Evolutionary conservation across 192 early-diverging fungal genomes (phyloP).

Genomic region (Rhizophagus clarus): DNA sequence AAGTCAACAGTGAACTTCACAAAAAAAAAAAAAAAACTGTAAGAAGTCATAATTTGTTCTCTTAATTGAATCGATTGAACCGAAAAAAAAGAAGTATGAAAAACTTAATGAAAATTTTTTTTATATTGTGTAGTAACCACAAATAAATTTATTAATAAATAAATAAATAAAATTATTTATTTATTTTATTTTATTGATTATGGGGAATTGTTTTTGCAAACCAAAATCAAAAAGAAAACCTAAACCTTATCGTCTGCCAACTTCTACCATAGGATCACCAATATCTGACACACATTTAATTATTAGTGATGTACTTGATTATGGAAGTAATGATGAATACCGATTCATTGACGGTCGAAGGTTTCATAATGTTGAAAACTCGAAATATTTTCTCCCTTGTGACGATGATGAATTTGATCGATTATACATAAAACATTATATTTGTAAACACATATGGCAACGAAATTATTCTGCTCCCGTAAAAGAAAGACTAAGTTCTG

Average conservation of each 20-base stretch:
- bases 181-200: background rate
- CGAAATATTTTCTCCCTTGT: constrained; percentile 48
- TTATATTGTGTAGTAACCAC: background rate
- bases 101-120: background rate
- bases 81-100: too few species aligned
- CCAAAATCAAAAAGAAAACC: constrained; percentile 1
- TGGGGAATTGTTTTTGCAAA: constrained; percentile 21
- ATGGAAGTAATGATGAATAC: constrained; percentile 8
- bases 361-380: constrained; percentile 42
- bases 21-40: background rate
- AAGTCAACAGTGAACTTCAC: too few species aligned
- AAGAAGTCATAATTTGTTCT: background rate
- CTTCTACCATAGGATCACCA: background rate
- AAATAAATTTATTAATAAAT: background rate
- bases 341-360: constrained; percentile 38
- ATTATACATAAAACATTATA: constrained; percentile 14
- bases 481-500: background rate
- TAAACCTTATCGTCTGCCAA: background rate
- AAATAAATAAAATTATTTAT: too few species aligned
- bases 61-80: too few species aligned
- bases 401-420: constrained; percentile 52
- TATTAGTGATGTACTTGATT: background rate
- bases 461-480: constrained; percentile 9
- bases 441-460: constrained; percentile 16
- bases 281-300: background rate